Percentiles rank a stretch among this genome's conserved stretches.
Evolutionary conservation across 768 basidiomycete species (phyloP).

Genomic region (Termitomyces sp.): DNA sequence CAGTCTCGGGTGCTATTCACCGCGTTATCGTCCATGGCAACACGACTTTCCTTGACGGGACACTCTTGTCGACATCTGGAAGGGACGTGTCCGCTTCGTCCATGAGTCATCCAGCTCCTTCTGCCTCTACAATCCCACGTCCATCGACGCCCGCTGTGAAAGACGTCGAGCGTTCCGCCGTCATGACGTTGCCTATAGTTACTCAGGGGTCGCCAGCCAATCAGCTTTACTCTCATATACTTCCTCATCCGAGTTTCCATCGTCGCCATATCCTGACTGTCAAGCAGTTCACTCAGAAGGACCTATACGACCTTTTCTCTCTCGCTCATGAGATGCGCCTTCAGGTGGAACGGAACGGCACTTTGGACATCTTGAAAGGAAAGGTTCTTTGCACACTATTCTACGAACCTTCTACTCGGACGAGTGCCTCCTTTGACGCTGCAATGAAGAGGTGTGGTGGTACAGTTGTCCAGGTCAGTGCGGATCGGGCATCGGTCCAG

Average conservation of each 20-base stretch:
- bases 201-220: constrained; percentile 31
- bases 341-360: constrained; percentile 89
- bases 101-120: constrained; percentile 36
- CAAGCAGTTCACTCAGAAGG: constrained; percentile 86
- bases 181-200: constrained; percentile 25
- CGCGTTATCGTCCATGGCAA: constrained; percentile 88
- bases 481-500: constrained; percentile 80
- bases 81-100: constrained; percentile 69
- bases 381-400: constrained; percentile 90
- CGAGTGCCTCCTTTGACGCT: constrained; percentile 93
- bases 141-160: constrained; percentile 28
- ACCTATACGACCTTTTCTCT: constrained; percentile 91
- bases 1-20: constrained; percentile 75
- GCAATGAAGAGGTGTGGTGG: constrained; percentile 99
- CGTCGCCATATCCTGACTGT: constrained; percentile 92
- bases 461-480: constrained; percentile 82
- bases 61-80: constrained; percentile 58
- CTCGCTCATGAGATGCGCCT: constrained; percentile 96
- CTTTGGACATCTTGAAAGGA: constrained; percentile 85
- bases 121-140: constrained; percentile 4
- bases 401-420: constrained; percentile 96
- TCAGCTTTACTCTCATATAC: constrained; percentile 43
- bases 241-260: constrained; percentile 85
- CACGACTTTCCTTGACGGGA: constrained; percentile 88
- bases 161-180: constrained; percentile 23